These are phyloP conservation scores for Acanthamoeba quina DNA, from an alignment of 208 protist species.

Conservation along the genomic window DNA sequence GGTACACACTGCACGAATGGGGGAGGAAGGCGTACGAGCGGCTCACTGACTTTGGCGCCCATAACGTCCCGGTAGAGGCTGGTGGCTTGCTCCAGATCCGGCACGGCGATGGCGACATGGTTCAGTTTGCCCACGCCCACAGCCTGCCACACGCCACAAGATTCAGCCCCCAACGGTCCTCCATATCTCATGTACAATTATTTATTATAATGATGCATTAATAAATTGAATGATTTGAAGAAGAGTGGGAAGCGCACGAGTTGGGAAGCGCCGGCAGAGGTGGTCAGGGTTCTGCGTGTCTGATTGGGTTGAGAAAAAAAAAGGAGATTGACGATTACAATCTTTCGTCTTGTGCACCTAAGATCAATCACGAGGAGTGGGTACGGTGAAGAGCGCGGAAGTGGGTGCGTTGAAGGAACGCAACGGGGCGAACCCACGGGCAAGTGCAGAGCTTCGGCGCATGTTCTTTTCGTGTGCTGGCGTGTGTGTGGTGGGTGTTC, in stretches of 20 bases:
- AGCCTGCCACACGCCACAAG: neutral
- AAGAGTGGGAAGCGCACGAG: neutral
- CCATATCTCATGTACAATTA: no score
- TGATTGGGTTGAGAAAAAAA: neutral
- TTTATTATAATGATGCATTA: no score
- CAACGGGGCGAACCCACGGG: neutral
- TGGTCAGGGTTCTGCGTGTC: neutral
- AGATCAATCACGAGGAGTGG: neutral
- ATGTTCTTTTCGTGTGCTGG: neutral
- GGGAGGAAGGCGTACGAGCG: constrained; percentile 81
- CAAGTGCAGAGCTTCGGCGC: constrained; percentile 1
- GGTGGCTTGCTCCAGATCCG: constrained; percentile 87
- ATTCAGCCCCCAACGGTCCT: no score
- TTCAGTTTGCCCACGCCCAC: constrained; percentile 92
- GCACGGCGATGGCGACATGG: constrained; percentile 96
- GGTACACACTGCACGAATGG: no score
- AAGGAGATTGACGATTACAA: neutral
- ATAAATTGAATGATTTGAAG: no score
- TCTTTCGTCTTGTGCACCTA: neutral
- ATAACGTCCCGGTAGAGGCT: constrained; percentile 92
- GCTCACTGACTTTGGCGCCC: constrained; percentile 91
- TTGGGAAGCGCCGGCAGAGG: neutral
- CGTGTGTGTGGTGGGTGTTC: no score
- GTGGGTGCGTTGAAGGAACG: neutral
- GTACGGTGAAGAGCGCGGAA: neutral